A percentile compares a stretch with the other conserved stretches of the same genome.
Evolutionary conservation across 768 basidiomycete genomes (phyloP).

Genomic region (Kockovaella imperatae): DNA sequence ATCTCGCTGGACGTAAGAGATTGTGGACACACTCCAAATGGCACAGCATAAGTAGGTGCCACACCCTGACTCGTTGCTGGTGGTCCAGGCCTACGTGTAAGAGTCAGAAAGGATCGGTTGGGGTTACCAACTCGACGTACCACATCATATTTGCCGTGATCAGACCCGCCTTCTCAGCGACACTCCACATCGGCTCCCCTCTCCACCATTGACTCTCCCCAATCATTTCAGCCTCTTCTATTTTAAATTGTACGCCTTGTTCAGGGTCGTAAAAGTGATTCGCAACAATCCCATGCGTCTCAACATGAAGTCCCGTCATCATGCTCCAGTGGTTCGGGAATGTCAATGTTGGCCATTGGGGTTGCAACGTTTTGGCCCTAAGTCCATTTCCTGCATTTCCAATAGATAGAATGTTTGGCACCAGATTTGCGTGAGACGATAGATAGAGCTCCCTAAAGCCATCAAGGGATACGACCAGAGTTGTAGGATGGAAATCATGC

Average conservation of each 20-base stretch:
- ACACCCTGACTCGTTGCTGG: slow-evolving; percentile 59
- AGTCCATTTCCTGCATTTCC: slow-evolving; percentile 2
- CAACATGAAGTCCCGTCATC: slow-evolving; percentile 82
- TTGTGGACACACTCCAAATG: slow-evolving; percentile 58
- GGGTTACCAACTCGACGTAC: slow-evolving; percentile 47
- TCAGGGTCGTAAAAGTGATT: slow-evolving; percentile 85
- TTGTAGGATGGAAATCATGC: slow-evolving; percentile 15
- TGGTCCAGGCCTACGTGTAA: slow-evolving; percentile 64
- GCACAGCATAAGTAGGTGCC: slow-evolving; percentile 66
- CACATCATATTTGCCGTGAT: slow-evolving; percentile 87
- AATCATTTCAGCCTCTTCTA: slow-evolving; percentile 56
- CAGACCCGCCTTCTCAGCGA: slow-evolving; percentile 63
- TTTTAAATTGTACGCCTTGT: slow-evolving; percentile 7
- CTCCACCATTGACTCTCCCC: slow-evolving; percentile 75
- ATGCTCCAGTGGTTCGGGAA: slow-evolving; percentile 94
- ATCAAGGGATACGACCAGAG: slow-evolving; percentile 18
- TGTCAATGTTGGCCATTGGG: slow-evolving; percentile 82
- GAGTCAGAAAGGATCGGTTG: not conserved
- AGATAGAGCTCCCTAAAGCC: slow-evolving; percentile 23
- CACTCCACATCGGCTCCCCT: slow-evolving; percentile 96
- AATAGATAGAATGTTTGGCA: slow-evolving; percentile 11
- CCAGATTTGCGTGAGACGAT: slow-evolving; percentile 8
- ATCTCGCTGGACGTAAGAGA: not conserved
- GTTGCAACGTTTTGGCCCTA: slow-evolving; percentile 69
- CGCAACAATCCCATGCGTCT: slow-evolving; percentile 83